Percentiles rank a stretch among this genome's conserved stretches.
These are phyloP conservation scores for Camelina neglecta DNA, from an alignment of 345 rosid species.

Conservation along the genomic window DNA sequence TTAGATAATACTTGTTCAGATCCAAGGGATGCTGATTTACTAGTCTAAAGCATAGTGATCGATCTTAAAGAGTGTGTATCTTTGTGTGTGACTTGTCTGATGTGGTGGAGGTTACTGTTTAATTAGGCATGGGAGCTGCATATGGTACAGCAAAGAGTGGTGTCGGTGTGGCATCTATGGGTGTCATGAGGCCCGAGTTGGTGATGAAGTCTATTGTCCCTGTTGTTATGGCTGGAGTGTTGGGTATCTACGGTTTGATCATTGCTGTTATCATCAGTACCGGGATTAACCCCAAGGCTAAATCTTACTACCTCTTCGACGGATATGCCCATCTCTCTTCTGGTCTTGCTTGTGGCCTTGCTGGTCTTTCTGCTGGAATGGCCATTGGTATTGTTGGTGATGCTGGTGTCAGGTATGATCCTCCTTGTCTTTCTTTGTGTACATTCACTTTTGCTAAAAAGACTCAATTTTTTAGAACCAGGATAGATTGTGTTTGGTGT, in stretches of 20 bases:
- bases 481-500: background rate
- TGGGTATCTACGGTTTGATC: conserved; percentile 95
- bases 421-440: background rate
- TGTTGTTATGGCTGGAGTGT: conserved; percentile 98
- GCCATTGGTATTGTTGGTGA: conserved; percentile 97
- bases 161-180: conserved; percentile 94
- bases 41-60: too few species aligned
- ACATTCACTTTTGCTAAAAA: background rate
- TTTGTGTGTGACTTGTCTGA: conserved; percentile 3
- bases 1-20: background rate
- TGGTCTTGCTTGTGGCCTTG: conserved; percentile 96
- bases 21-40: background rate
- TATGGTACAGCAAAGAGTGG: conserved; percentile 98
- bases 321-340: conserved; percentile 96
- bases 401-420: conserved; percentile 90
- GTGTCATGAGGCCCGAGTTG: conserved; percentile 96
- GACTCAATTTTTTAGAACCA: background rate
- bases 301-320: conserved; percentile 87
- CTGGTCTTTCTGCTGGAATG: conserved; percentile 97
- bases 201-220: conserved; percentile 97
- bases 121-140: conserved; percentile 94
- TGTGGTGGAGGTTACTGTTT: background rate
- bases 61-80: too few species aligned
- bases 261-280: conserved; percentile 95
- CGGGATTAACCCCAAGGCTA: conserved; percentile 91